A percentile compares a stretch with the other conserved stretches of the same genome.
These are phyloP conservation scores for Thelonectria blattea DNA, from an alignment of 2,329 filamentous ascomycete genomes.

Conservation along the genomic window DNA sequence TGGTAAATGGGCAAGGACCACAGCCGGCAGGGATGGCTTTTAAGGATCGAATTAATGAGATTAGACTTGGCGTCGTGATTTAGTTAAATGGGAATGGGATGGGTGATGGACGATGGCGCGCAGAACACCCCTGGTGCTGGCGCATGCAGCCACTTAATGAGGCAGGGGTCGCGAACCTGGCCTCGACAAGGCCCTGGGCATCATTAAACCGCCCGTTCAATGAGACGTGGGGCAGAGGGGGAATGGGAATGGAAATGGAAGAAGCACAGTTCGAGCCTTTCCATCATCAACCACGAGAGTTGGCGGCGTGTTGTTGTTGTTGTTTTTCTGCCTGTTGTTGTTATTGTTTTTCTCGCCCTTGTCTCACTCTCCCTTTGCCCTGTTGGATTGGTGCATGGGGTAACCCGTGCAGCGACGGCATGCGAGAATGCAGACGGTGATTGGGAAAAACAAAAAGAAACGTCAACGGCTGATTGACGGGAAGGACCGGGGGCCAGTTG, in stretches of 20 bases:
- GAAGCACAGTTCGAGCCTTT: not conserved
- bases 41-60: slow-evolving; percentile 33
- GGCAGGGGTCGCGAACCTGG: slow-evolving; percentile 38
- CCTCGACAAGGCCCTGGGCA: slow-evolving; percentile 30
- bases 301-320: slow-evolving; percentile 11
- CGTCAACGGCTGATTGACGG: slow-evolving; percentile 16
- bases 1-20: slow-evolving; percentile 26
- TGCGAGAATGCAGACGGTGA: slow-evolving; percentile 22
- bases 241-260: slow-evolving; percentile 9
- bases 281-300: not conserved
- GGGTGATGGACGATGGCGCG: slow-evolving; percentile 29
- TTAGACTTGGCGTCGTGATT: slow-evolving; percentile 36
- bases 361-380: slow-evolving; percentile 1
- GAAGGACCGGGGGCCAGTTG: slow-evolving; percentile 10
- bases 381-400: slow-evolving; percentile 11
- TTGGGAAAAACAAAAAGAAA: slow-evolving; percentile 15
- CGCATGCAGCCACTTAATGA: slow-evolving; percentile 42
- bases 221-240: slow-evolving; percentile 12
- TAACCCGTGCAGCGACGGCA: slow-evolving; percentile 11
- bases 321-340: not conserved
- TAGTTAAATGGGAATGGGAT: slow-evolving; percentile 34
- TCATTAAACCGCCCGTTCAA: slow-evolving; percentile 28
- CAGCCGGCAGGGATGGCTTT: slow-evolving; percentile 21
- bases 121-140: slow-evolving; percentile 39
- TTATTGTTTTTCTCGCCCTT: slow-evolving; percentile 10